These are phyloP conservation scores for Bipolaris bicolor DNA, from an alignment of 2,329 filamentous ascomycete genomes.

Conservation along the genomic window DNA sequence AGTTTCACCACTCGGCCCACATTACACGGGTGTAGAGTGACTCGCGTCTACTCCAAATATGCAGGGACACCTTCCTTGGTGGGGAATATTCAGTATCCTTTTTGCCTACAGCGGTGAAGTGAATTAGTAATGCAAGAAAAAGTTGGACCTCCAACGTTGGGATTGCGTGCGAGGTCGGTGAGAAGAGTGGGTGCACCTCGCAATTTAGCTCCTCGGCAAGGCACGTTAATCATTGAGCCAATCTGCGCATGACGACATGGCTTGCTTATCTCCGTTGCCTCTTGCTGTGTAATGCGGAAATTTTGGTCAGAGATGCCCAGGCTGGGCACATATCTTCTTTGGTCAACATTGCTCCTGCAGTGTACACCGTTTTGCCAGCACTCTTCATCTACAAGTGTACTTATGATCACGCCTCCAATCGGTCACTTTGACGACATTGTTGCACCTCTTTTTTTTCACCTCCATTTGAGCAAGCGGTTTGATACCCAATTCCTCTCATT, in stretches of 20 bases:
- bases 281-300: slow-evolving; percentile 16
- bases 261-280: slow-evolving; percentile 24
- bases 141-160: not conserved
- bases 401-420: not conserved
- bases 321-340: not conserved
- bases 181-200: slow-evolving; percentile 3
- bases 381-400: not conserved
- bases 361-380: not conserved
- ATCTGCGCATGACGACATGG: slow-evolving; percentile 23
- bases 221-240: slow-evolving; percentile 13
- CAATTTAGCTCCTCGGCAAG: slow-evolving; percentile 11
- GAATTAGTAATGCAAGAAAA: slow-evolving; percentile 15
- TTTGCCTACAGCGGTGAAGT: not conserved
- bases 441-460: not conserved
- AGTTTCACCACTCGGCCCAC: slow-evolving; percentile 1
- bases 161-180: not conserved
- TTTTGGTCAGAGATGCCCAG: slow-evolving; percentile 9
- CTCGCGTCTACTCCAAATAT: slow-evolving; percentile 8
- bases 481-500: slow-evolving; percentile 2
- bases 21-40: slow-evolving; percentile 1
- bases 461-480: not conserved
- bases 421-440: not conserved
- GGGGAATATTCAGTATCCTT: slow-evolving; percentile 2
- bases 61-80: slow-evolving; percentile 7
- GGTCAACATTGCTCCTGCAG: not conserved